Base-by-base conservation (phyloP, 2,329 filamentous ascomycete species). In the Leptodontidium sp. region DNA sequence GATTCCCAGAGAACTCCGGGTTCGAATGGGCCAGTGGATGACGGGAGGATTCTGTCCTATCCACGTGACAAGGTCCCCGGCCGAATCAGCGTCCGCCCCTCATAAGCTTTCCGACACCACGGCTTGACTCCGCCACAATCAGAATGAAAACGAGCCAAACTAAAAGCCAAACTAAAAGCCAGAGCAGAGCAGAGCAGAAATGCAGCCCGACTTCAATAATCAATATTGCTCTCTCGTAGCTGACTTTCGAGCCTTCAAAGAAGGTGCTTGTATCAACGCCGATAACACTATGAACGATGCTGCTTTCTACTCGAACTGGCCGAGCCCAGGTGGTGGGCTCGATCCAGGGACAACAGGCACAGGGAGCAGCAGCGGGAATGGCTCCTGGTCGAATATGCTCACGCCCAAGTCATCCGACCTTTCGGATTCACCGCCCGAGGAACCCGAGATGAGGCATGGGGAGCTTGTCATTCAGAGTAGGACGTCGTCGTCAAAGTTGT, bases 171-270 rank as follows among this genome's bases (percentile, higher is more conserved):
- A 50, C 15, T 50, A n/a, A 50, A 50, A 32, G 26, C 21, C 61
- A 50, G 29, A 32, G 29, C 29, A 32, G 29, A 32, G 29, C 6
- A 32, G 29, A 32, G 29, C 29, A 32, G 29, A 35, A 59, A 68
- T 68, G 65, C 52, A 66, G 11, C 15, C 38, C 15, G 17, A 29
- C 14, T 67, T 66, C 62, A 24, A 53, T 17, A n/a, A 11, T 17
- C 14, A 70, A 3, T 72, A 65, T 61, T 61, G 59, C 26, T 49
- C 26, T 14, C 67, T 72, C 38, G 64, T 62, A 21, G 61, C 66
- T 66, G 66, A 72, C 9, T 72, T 70, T 64, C 58, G 61, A 35
- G 26, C 26, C 1, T 21, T 53, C 58, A 50, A 47, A 63, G 45
- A 64, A 9, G 64, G 57, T 21, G 43, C 26, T 50, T 47, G 47